phyloP scores from a whole-genome alignment of 2,329 filamentous ascomycete species.

The Thelonectria discophora region DNA sequence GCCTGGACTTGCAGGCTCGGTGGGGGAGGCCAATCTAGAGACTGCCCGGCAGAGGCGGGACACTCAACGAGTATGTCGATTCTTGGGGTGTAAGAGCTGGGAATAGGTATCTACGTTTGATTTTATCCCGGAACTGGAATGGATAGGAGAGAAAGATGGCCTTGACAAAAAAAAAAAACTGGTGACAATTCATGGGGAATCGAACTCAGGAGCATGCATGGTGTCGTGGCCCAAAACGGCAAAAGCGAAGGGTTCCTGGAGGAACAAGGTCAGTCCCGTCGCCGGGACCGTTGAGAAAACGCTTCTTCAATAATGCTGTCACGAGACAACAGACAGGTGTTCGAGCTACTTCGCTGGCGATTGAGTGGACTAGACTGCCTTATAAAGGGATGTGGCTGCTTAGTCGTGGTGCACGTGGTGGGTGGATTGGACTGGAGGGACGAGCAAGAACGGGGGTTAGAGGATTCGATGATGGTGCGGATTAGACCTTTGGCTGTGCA shows the following conservation, averaged over 20 bases:
- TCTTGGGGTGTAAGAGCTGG: neutral
- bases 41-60: too few relatives aligned
- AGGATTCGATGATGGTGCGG: too few relatives aligned
- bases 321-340: neutral
- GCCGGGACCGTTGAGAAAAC: neutral
- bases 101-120: neutral
- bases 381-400: too few relatives aligned
- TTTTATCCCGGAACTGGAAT: neutral
- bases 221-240: neutral
- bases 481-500: too few relatives aligned
- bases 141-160: neutral
- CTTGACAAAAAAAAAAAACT: neutral
- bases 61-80: neutral
- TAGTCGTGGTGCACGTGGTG: too few relatives aligned
- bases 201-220: neutral
- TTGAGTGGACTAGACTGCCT: neutral
- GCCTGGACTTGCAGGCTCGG: neutral
- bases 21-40: neutral
- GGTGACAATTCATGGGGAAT: neutral
- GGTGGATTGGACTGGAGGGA: too few relatives aligned
- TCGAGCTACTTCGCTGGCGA: slow-evolving; percentile 4
- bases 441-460: too few relatives aligned
- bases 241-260: slow-evolving; percentile 17
- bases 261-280: neutral
- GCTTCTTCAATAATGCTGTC: neutral